phyloP scores from a whole-genome alignment of 2,329 filamentous ascomycete genomes.

The Pseudogymnoascus verrucosus region DNA sequence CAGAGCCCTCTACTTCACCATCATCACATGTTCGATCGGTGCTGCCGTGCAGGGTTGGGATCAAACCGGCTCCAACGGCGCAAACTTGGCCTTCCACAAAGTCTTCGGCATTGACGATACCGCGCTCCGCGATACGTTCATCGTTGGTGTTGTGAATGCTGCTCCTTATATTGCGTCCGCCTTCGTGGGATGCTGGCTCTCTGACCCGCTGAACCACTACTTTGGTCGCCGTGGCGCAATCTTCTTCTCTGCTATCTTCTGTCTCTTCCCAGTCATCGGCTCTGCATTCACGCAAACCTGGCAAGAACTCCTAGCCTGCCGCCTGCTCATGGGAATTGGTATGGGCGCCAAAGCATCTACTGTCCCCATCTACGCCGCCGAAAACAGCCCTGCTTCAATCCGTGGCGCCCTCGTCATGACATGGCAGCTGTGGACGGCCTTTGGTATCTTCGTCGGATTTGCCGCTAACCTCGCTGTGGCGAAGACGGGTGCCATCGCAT shows the following conservation, averaged over 20 bases:
- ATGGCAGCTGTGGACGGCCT: conserved; percentile 66
- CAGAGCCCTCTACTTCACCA: conserved; percentile 53
- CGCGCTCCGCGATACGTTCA: conserved; percentile 32
- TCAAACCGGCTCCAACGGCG: conserved; percentile 47
- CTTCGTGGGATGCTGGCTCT: conserved; percentile 54
- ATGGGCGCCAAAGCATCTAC: conserved; percentile 65
- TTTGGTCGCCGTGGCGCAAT: conserved; percentile 62
- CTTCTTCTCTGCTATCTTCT: conserved; percentile 67
- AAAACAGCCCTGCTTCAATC: conserved; percentile 61
- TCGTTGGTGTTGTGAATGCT: conserved; percentile 61
- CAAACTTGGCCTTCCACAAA: conserved; percentile 32
- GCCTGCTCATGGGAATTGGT: conserved; percentile 67
- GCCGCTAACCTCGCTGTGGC: conserved; percentile 51
- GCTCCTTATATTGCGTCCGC: conserved; percentile 44
- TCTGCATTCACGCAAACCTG: conserved; percentile 64
- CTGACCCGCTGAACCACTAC: conserved; percentile 53
- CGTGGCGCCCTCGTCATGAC: conserved; percentile 74
- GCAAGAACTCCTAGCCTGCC: conserved; percentile 61
- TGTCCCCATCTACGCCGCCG: conserved; percentile 69
- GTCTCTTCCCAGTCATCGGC: conserved; percentile 61
- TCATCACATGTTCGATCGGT: conserved; percentile 58
- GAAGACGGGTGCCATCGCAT: conserved; percentile 43
- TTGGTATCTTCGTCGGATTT: conserved; percentile 55
- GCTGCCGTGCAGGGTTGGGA: conserved; percentile 46
- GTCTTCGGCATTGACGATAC: conserved; percentile 42